Base-by-base conservation (phyloP, 2,329 filamentous ascomycete species). In the Amauroascus verrucosus region DNA sequence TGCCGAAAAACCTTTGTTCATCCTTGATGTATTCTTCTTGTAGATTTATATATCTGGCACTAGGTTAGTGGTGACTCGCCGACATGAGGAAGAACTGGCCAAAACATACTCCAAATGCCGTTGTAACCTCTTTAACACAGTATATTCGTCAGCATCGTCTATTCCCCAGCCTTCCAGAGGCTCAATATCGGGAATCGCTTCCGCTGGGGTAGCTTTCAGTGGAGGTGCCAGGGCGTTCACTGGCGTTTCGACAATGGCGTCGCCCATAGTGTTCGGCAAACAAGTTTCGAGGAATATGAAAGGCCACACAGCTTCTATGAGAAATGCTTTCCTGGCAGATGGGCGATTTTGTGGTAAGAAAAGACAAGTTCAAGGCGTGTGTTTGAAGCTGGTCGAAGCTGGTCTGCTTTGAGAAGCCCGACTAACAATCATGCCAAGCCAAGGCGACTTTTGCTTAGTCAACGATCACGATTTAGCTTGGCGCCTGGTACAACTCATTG, bases 11-110 rank as follows among this genome's bases (percentile, higher is more conserved):
- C 85, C 88, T 84, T 76, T 98, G 93, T 78, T 98, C 93, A 82
- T 98, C 93, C 77, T 98, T 98, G 82, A 98, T 98, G 73, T 98
- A 98, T 71, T 98, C 93, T 74, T 98, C 93, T 75, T 98, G 93
- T 63, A 98, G 80, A 73, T 96, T 88, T 69, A 97, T 95, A 72
- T 95, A 88, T 70, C 85, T 88, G 63, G 59, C 2, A 54, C 58
- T 56, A 37, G 41, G 56, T 65, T 58, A 72, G 66, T 57, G 45
- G 52, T 47, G 51, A 38, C 37, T 44, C n/a, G 3, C 46, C 2
- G 14, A 24, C 26, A 16, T 28, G 47, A 40, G 26, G 13, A 48
- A n/a, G 18, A 18, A 22, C 52, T 18, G 32, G 35, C 6, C 18
- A 22, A 26, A 38, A 69, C 82, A 63, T 80, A 97, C 83, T 98